Conservation (phyloP, 768 basidiomycete species). For the Neoboletus brunneissimus region DNA sequence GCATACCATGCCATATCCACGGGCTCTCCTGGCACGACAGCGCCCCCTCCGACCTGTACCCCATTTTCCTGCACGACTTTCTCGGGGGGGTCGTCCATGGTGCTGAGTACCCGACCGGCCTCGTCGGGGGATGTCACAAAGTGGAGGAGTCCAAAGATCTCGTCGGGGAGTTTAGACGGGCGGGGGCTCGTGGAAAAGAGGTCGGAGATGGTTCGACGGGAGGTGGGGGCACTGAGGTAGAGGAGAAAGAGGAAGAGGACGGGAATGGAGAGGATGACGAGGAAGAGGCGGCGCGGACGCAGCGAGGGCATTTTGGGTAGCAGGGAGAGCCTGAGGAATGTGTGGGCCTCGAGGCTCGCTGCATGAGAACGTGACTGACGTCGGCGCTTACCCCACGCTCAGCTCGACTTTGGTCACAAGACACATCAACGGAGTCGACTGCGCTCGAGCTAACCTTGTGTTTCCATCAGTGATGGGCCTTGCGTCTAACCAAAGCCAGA, state of each 20-base stretch:
- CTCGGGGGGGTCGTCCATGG: slow-evolving; percentile 17
- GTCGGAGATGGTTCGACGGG: slow-evolving; percentile 32
- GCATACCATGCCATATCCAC: slow-evolving; percentile 56
- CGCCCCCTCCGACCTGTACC: slow-evolving; percentile 22
- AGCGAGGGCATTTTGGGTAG: slow-evolving; percentile 15
- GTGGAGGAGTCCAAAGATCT: slow-evolving; percentile 71
- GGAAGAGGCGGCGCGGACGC: slow-evolving; percentile 46
- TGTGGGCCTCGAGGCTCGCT: neutral
- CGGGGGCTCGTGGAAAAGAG: slow-evolving; percentile 41
- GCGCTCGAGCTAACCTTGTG: too few species aligned
- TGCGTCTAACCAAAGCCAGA: too few species aligned
- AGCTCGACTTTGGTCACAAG: too few species aligned
- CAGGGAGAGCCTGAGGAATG: neutral
- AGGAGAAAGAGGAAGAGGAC: slow-evolving; percentile 37
- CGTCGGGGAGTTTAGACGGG: slow-evolving; percentile 42
- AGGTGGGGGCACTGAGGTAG: slow-evolving; percentile 37
- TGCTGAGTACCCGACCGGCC: slow-evolving; percentile 11
- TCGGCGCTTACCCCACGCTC: neutral
- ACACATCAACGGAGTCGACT: too few species aligned
- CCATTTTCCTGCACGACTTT: neutral
- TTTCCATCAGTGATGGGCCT: too few species aligned
- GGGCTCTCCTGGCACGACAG: slow-evolving; percentile 46
- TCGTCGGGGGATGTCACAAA: slow-evolving; percentile 48
- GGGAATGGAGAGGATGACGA: slow-evolving; percentile 39
- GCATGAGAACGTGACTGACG: neutral